Percentiles rank a stretch among this genome's conserved stretches.
Evolutionary conservation across 306 rosid species (phyloP).

Genomic region (Corylus americana): DNA sequence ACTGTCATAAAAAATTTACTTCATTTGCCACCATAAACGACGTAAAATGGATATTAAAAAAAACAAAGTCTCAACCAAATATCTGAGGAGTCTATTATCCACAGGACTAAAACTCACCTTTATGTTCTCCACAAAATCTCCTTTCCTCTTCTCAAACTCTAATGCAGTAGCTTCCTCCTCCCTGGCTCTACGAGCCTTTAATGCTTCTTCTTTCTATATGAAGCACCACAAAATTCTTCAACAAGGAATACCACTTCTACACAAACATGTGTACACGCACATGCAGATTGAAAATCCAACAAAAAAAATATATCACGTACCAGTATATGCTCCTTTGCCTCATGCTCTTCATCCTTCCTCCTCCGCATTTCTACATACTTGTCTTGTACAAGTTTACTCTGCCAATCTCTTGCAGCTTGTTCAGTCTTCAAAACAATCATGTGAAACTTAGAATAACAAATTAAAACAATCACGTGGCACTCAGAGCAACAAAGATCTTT

Average conservation of each 20-base stretch:
- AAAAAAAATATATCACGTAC: conserved; percentile 38
- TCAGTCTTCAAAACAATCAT: no score
- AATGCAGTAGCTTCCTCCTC: conserved; percentile 93
- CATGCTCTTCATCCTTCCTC: no score
- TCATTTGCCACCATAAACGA: no score
- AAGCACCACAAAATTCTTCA: conserved; percentile 28
- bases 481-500: no score
- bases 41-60: no score
- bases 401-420: no score
- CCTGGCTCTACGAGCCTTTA: conserved; percentile 71
- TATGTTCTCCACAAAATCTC: conserved; percentile 88
- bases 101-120: conserved; percentile 50
- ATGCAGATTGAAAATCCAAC: conserved; percentile 12
- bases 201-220: conserved; percentile 87
- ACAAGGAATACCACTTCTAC: conserved; percentile 8
- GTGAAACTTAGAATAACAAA: no score
- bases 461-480: no score
- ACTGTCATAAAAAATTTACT: no score
- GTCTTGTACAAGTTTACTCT: no score
- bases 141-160: conserved; percentile 98
- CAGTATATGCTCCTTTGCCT: conserved; percentile 12
- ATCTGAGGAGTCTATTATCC: background rate
- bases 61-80: no score
- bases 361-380: no score
- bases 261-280: background rate